Conservation (phyloP, 176 grass and related monocot species). For the Oryza nivara region DNA sequence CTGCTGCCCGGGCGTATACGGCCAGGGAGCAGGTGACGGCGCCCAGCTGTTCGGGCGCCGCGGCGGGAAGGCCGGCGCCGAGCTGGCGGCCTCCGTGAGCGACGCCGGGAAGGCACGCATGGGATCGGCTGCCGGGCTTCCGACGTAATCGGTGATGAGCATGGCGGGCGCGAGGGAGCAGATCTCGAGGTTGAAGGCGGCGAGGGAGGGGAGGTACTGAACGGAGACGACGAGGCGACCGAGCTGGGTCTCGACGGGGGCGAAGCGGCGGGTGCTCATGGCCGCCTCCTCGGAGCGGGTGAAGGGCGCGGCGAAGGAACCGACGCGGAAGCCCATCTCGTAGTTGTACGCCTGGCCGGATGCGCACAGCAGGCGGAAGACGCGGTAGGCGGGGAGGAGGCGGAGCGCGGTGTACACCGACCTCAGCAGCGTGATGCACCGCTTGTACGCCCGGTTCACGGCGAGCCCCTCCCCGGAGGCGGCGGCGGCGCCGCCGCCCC, state of each 20-base stretch:
- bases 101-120: constrained; percentile 76
- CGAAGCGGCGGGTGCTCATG: constrained; percentile 55
- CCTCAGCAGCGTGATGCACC: constrained; percentile 74
- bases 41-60: constrained; percentile 64
- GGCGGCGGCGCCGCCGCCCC: neutral
- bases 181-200: constrained; percentile 72
- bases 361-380: constrained; percentile 69
- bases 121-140: constrained; percentile 73
- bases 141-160: constrained; percentile 83
- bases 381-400: constrained; percentile 74
- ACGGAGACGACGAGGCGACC: constrained; percentile 81
- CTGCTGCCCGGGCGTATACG: constrained; percentile 41
- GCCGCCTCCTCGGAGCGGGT: constrained; percentile 70
- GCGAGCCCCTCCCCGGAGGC: constrained; percentile 48
- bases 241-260: constrained; percentile 75
- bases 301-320: constrained; percentile 85
- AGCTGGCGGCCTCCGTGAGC: constrained; percentile 41
- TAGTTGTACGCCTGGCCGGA: constrained; percentile 74
- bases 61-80: constrained; percentile 28
- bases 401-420: constrained; percentile 78
- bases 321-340: constrained; percentile 70
- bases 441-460: constrained; percentile 80
- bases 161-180: constrained; percentile 59
- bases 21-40: constrained; percentile 48
- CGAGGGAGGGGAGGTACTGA: constrained; percentile 69